phyloP scores from a whole-genome alignment of 1,139 yeast species.

The Suhomyces coccinellae region DNA sequence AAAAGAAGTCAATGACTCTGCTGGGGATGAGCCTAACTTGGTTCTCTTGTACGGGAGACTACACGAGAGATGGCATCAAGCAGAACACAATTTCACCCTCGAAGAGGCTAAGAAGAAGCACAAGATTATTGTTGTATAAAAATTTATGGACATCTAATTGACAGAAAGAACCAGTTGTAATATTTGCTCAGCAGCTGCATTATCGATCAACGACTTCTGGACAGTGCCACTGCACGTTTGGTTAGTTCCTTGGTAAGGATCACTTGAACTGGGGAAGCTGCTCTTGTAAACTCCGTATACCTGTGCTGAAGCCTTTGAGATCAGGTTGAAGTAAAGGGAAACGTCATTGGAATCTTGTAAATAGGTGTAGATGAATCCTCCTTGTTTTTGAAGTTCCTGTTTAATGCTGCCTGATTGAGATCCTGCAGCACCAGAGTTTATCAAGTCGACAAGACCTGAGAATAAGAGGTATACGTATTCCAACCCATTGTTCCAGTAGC shows the following conservation, averaged over 20 bases:
- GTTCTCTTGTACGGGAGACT: slow-evolving; percentile 21
- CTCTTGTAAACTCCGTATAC: slow-evolving; percentile 6
- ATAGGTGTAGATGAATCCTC: slow-evolving; percentile 21
- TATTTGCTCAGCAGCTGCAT: slow-evolving; percentile 20
- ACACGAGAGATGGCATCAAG: slow-evolving; percentile 24
- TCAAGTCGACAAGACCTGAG: slow-evolving; percentile 16
- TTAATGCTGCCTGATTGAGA: slow-evolving; percentile 15
- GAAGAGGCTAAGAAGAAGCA: slow-evolving; percentile 21
- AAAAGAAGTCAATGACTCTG: slow-evolving; percentile 18
- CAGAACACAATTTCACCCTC: slow-evolving; percentile 18
- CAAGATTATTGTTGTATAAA: slow-evolving; percentile 16
- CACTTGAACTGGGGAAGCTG: slow-evolving; percentile 13
- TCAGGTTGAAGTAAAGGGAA: slow-evolving; percentile 19
- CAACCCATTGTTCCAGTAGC: slow-evolving; percentile 18
- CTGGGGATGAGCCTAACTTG: slow-evolving; percentile 20
- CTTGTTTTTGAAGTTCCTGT: slow-evolving; percentile 22
- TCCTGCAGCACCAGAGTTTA: slow-evolving; percentile 10
- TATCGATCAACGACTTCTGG: slow-evolving; percentile 16
- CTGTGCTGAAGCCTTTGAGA: slow-evolving; percentile 14
- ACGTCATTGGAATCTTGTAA: slow-evolving; percentile 26
- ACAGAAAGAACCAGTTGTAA: slow-evolving; percentile 13
- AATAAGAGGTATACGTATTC: slow-evolving; percentile 16
- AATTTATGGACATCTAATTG: neutral
- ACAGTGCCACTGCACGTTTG: slow-evolving; percentile 3
- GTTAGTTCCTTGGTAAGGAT: neutral